Evolutionary conservation across 345 rosid genomes (phyloP).

Genomic region (Gossypium rotundifolium): DNA sequence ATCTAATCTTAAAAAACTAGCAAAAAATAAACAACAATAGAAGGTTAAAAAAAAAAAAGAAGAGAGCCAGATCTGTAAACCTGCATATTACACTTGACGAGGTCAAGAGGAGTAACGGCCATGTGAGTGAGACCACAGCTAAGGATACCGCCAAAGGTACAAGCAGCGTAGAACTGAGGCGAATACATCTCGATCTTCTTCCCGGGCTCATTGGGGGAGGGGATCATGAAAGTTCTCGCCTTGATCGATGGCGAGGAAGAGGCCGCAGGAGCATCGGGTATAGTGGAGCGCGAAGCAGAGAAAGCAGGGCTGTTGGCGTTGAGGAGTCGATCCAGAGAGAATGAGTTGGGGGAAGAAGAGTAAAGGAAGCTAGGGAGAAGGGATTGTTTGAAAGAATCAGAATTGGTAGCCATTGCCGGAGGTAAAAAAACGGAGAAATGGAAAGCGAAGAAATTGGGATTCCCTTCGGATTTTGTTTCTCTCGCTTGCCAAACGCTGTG

Average conservation of each 20-base stretch:
- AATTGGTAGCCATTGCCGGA: slow-evolving; percentile 37
- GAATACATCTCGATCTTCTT: slow-evolving; percentile 85
- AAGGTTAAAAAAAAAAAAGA: no score
- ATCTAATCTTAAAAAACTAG: background rate
- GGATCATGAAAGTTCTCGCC: slow-evolving; percentile 28
- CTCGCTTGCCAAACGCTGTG: slow-evolving; percentile 18
- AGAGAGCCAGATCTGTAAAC: slow-evolving; percentile 27
- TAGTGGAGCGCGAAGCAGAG: slow-evolving; percentile 11
- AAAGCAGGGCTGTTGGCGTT: slow-evolving; percentile 23
- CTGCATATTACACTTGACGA: slow-evolving; percentile 99
- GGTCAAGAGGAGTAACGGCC: slow-evolving; percentile 97
- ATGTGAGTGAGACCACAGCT: slow-evolving; percentile 89
- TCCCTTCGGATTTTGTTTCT: background rate
- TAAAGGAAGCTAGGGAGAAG: slow-evolving; percentile 73
- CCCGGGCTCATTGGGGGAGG: slow-evolving; percentile 64
- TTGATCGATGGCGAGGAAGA: slow-evolving; percentile 13
- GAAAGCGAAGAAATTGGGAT: background rate
- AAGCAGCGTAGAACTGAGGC: slow-evolving; percentile 81
- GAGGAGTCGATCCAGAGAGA: slow-evolving; percentile 28
- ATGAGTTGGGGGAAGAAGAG: slow-evolving; percentile 12
- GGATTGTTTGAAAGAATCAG: slow-evolving; percentile 39
- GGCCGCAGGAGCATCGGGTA: slow-evolving; percentile 21
- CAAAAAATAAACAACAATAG: background rate
- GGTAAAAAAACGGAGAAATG: background rate
- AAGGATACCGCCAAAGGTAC: slow-evolving; percentile 81